Percentiles rank a stretch among this genome's conserved stretches.
These are phyloP conservation scores for Austroboletus novae-zelandiae DNA, from an alignment of 1,284 basidiomycete genomes.

Conservation along the genomic window DNA sequence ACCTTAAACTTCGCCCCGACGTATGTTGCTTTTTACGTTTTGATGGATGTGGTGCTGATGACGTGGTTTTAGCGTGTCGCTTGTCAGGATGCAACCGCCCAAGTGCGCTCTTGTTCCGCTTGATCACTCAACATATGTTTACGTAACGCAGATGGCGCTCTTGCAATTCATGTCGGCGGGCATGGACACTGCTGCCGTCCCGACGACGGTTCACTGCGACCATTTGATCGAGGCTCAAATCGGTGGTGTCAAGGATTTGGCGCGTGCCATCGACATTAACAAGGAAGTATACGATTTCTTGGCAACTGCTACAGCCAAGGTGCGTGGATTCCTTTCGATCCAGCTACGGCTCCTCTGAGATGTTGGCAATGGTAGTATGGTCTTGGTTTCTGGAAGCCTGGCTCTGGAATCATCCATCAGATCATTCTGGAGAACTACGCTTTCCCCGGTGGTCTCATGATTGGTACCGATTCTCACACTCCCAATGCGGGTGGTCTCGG, in stretches of 20 bases:
- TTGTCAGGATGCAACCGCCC: conserved; percentile 98
- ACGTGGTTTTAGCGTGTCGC: conserved; percentile 81
- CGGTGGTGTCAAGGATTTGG: conserved; percentile 92
- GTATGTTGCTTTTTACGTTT: conserved; percentile 46
- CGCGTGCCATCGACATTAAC: conserved; percentile 91
- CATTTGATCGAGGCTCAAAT: conserved; percentile 98
- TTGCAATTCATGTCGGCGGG: conserved; percentile 99
- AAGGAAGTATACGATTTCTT: conserved; percentile 99
- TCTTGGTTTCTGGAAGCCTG: conserved; percentile 99
- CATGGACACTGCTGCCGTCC: conserved; percentile 96
- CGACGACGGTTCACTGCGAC: conserved; percentile 98
- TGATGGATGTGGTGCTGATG: conserved; percentile 3
- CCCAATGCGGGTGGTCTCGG: conserved; percentile 99
- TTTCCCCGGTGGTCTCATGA: conserved; percentile 99
- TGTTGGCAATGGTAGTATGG: conserved; percentile 63
- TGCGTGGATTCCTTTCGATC: conserved; percentile 27
- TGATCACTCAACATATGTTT: conserved; percentile 27
- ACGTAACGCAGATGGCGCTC: conserved; percentile 85
- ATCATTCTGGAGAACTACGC: conserved; percentile 99
- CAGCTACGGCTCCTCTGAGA: background rate
- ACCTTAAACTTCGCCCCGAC: conserved; percentile 95
- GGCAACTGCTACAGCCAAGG: conserved; percentile 94
- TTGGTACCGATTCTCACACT: conserved; percentile 99
- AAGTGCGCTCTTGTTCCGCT: conserved; percentile 40
- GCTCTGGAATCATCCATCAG: conserved; percentile 98